Evolutionary conservation across 495 filamentous ascomycete genomes (phyloP), one percentile per base, ranked within the genome.

Genomic region (Parathielavia appendiculata): DNA sequence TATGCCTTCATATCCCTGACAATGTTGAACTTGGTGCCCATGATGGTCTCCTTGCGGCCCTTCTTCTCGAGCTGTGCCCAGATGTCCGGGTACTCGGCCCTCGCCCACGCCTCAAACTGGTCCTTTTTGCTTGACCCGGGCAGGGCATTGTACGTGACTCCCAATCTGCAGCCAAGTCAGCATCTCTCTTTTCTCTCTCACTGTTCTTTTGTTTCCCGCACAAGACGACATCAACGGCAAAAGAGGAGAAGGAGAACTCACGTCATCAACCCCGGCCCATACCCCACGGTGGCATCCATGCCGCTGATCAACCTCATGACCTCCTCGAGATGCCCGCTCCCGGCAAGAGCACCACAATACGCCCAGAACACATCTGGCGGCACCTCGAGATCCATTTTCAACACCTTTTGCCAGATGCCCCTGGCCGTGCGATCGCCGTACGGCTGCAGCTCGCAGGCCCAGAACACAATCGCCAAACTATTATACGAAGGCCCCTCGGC

Each of bases 401-500:
- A 81, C 56, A 96, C 75, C 71, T 86, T 86, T 3, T 70, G 66
- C 88, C 92, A 91, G 56, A 96, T 83, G 49, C 86, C 80, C 22
- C 80, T 78, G 2, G 91, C 92, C 54, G 81, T 77, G 32, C 83
- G 80, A 9, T 83, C 81, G 14, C 87, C 89, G 48, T 79, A 83
- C 14, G 79, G 73, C 59, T 78, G 75, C 30, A 72, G 72, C 70
- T 91, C 84, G 70, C 89, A 96, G 4, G 82, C 79, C 53, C 87
- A 83, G 57, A 97, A 87, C 20, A 88, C 86, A 32, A 91, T 86
- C 10, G 82, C 81, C 50, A 98, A 80, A 51, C 85, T 90, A 26
- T 79, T 80, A 59, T 90, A 88, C 10, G 84, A 86, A 2, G 93
- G 93, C 0, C 93, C 93, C 69, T 97, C 91, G 14, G 79, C 75